Evolutionary conservation across 2,329 filamentous ascomycete genomes (phyloP), one percentile per base, ranked within the genome.

Genomic region (Epichloe festucae): DNA sequence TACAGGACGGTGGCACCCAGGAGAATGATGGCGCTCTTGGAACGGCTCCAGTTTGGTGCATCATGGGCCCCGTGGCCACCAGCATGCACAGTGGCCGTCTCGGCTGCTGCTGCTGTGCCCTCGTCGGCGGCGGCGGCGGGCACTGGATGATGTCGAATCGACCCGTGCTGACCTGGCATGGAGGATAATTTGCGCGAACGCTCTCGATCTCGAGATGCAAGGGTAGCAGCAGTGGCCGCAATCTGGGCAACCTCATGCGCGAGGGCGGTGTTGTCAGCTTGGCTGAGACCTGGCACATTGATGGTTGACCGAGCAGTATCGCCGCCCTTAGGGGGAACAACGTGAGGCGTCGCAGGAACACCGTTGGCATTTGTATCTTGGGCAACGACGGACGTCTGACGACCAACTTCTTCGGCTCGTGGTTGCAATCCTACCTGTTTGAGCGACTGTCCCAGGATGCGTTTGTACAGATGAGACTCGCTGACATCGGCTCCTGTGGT

Each of bases 1-100:
- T 98, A 98, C 12, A 95, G 77, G 14, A 97, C 62, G 0, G 93
- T 98, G 3, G 94, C 91, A 2, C 81, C 84, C 58, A 97, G 81
- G 12, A 98, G 75, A 53, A 98, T 91, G 46, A 96, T 74, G 2
- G 89, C 78, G 73, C 89, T 95, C 77, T 97, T 97, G 50, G 78
- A 79, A 55, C 89, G 84, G 61, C 91, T 88, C 93, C 93, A 98
- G 65, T 98, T 98, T 4, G 93, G 93, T n/a, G 93, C 93, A 67
- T 98, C 93, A 61, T 98, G 94, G 1, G 91, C 90, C 45, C 87
- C 87, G 49, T 77, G 75, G 14, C 68, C 61, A 40, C 57, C 59
- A 42, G 59, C 63, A 40, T 62, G 63, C n/a, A 58, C 60, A 41
- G 69, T 69, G 0, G 63, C 66, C 7, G 63, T 62, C 36, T 62